A percentile compares a stretch with the other conserved stretches of the same genome.
These are phyloP conservation scores for Alternaria infectoria DNA, from an alignment of 2,329 filamentous ascomycete species.

Conservation along the genomic window DNA sequence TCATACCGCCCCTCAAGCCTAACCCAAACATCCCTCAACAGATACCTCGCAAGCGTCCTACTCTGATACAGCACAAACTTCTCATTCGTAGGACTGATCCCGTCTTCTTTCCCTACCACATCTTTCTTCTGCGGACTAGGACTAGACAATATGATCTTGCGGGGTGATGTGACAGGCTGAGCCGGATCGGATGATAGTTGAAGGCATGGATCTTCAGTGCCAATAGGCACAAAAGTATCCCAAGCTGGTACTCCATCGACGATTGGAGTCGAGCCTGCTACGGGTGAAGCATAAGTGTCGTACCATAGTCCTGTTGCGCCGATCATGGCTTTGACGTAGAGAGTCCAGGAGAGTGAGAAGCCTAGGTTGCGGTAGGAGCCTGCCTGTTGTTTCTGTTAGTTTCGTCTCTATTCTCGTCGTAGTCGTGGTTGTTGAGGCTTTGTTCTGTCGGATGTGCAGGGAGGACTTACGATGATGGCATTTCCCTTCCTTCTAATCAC, in stretches of 20 bases:
- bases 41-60: constrained; percentile 11
- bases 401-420: background rate
- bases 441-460: too few species aligned
- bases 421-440: background rate
- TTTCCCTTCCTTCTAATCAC: constrained; percentile 15
- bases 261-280: constrained; percentile 6
- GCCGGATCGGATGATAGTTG: background rate
- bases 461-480: constrained; percentile 2
- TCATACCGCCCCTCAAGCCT: constrained; percentile 11
- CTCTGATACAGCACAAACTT: constrained; percentile 22
- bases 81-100: background rate
- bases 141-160: background rate
- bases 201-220: background rate
- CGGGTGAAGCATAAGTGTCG: constrained; percentile 16
- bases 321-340: constrained; percentile 15
- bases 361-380: constrained; percentile 24
- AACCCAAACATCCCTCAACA: constrained; percentile 18
- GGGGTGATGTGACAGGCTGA: background rate
- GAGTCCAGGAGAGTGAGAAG: constrained; percentile 18
- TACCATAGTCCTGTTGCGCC: constrained; percentile 19
- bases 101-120: background rate
- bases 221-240: constrained; percentile 6
- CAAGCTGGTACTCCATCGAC: constrained; percentile 6
- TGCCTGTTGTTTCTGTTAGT: background rate
- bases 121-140: background rate